phyloP scores from a whole-genome alignment of 2,329 filamentous ascomycete genomes.

The Botrytis paeoniae region DNA sequence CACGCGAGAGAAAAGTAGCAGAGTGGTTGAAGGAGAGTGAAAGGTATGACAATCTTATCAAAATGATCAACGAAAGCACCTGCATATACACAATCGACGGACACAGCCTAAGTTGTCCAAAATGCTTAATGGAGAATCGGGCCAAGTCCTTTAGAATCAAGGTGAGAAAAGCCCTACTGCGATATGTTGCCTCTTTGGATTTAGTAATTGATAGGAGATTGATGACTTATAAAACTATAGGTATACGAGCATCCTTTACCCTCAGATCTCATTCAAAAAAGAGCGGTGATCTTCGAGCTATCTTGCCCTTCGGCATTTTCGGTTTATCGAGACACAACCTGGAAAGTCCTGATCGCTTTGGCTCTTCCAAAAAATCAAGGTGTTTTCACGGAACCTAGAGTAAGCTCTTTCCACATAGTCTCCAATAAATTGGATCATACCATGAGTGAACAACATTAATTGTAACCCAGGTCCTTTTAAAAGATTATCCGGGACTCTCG shows the following conservation, averaged over 20 bases:
- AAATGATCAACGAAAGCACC: constrained; percentile 35
- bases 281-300: constrained; percentile 52
- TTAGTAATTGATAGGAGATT: not conserved
- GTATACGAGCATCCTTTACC: constrained; percentile 53
- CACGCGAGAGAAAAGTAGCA: constrained; percentile 39
- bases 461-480: not conserved
- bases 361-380: not conserved
- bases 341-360: constrained; percentile 42
- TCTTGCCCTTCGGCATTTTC: constrained; percentile 44
- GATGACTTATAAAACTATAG: not conserved
- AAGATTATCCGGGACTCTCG: constrained; percentile 1
- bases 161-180: not conserved
- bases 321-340: constrained; percentile 52
- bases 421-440: not conserved
- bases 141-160: constrained; percentile 44
- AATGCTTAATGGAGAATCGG: constrained; percentile 42
- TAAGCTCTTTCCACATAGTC: constrained; percentile 19
- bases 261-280: constrained; percentile 35
- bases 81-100: constrained; percentile 41
- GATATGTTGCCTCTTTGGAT: no score
- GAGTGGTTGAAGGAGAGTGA: constrained; percentile 41
- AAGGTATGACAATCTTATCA: constrained; percentile 41
- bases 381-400: not conserved
- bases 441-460: not conserved
- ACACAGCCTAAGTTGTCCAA: constrained; percentile 42